phyloP scores from a whole-genome alignment of 2,329 filamentous ascomycete species.

The Alternaria ethzedia region DNA sequence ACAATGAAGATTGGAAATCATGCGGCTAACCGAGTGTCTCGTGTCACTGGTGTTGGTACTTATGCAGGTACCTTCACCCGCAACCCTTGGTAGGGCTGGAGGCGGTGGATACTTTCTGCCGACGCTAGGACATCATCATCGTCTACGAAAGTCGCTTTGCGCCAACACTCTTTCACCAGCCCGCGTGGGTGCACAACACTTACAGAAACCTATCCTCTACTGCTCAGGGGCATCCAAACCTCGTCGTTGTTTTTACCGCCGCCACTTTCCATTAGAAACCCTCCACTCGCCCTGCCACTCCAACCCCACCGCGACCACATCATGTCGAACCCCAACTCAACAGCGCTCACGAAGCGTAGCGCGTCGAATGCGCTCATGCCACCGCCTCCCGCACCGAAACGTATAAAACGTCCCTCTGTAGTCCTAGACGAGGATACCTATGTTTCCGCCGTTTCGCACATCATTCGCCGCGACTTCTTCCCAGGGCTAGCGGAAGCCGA shows the following conservation, averaged over 20 bases:
- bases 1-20: background rate
- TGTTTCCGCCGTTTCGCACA: slow-evolving; percentile 86
- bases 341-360: slow-evolving; percentile 70
- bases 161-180: slow-evolving; percentile 10
- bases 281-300: background rate
- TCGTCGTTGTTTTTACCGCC: background rate
- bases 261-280: background rate
- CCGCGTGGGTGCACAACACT: background rate
- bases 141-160: slow-evolving; percentile 16
- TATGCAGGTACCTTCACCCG: slow-evolving; percentile 11
- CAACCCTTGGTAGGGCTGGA: slow-evolving; percentile 35
- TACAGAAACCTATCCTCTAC: background rate
- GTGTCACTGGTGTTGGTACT: background rate
- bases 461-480: slow-evolving; percentile 97
- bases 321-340: slow-evolving; percentile 53
- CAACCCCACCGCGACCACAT: background rate
- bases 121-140: slow-evolving; percentile 22
- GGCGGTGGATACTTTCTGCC: slow-evolving; percentile 36
- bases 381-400: slow-evolving; percentile 81
- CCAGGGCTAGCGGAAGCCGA: slow-evolving; percentile 86
- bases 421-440: slow-evolving; percentile 95
- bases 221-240: background rate
- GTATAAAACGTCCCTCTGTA: slow-evolving; percentile 87
- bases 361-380: slow-evolving; percentile 79
- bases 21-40: background rate